Conservation (phyloP, 179 eudicot species). For the Silene noctiflora region DNA sequence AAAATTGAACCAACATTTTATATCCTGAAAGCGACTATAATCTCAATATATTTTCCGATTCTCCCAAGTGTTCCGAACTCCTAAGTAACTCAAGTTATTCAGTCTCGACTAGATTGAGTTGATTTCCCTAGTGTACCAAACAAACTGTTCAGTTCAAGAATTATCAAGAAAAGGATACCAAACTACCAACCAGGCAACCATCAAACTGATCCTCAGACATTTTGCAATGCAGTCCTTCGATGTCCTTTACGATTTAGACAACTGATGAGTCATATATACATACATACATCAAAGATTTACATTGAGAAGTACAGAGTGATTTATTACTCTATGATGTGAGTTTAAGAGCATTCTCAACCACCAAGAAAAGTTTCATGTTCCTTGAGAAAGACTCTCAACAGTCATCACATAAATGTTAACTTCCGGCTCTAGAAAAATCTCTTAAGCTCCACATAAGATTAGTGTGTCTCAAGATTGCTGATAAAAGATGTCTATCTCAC, state of each 20-base stretch:
- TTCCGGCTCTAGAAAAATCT: slow-evolving; percentile 1
- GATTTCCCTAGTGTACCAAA: neutral
- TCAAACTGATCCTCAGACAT: neutral
- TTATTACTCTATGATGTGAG: slow-evolving; percentile 11
- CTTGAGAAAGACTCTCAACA: slow-evolving; percentile 3
- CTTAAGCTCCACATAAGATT: neutral
- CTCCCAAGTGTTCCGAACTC: neutral
- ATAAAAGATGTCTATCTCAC: neutral
- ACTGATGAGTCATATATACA: neutral
- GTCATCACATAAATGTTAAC: neutral
- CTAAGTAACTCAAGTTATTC: neutral
- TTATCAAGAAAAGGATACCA: neutral
- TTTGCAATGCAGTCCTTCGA: slow-evolving; percentile 9
- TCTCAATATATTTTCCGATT: neutral
- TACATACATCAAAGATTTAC: neutral
- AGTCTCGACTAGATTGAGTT: neutral
- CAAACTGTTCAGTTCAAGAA: neutral
- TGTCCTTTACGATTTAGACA: neutral
- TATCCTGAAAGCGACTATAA: neutral
- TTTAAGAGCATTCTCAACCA: slow-evolving; percentile 12
- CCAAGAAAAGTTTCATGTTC: neutral
- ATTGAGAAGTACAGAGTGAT: neutral
- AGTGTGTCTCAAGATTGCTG: neutral
- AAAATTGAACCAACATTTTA: neutral
- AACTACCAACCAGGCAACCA: neutral